Evolutionary conservation across 2,329 filamentous ascomycete genomes (phyloP).

Genomic region (Aspergillus fumigatiaffinis): DNA sequence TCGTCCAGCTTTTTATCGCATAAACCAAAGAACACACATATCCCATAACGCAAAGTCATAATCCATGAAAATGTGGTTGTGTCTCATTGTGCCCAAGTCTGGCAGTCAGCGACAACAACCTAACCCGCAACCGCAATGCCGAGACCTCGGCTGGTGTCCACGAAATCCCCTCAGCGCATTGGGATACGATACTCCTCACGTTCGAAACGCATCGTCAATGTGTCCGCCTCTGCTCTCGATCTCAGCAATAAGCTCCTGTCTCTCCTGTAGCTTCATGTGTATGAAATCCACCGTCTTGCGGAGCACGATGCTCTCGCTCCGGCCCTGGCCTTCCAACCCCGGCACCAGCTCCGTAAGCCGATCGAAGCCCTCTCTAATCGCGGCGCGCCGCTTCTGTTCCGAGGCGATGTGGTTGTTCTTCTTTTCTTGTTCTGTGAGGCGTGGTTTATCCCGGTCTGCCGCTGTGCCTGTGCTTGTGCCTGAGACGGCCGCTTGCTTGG

Average conservation of each 20-base stretch:
- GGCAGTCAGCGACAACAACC: not conserved
- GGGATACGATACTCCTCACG: constrained; percentile 13
- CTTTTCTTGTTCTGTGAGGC: constrained; percentile 66
- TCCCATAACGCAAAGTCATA: not conserved
- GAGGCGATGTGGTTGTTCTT: constrained; percentile 71
- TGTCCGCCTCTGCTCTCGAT: constrained; percentile 58
- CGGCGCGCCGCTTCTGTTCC: constrained; percentile 61
- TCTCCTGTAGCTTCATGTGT: constrained; percentile 55
- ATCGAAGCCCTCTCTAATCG: constrained; percentile 81
- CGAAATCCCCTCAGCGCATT: not conserved
- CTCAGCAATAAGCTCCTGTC: constrained; percentile 54
- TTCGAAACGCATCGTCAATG: constrained; percentile 43
- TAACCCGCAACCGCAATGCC: not conserved
- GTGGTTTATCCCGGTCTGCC: constrained; percentile 51
- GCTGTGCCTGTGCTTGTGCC: constrained; percentile 7
- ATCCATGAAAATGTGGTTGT: not conserved
- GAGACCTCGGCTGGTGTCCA: not conserved
- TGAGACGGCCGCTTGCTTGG: constrained; percentile 20
- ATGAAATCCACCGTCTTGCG: constrained; percentile 66
- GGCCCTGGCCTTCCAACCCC: constrained; percentile 74
- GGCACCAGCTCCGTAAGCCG: constrained; percentile 75
- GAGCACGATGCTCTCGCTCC: constrained; percentile 81
- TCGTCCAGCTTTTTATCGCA: not conserved
- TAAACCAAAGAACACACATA: not conserved
- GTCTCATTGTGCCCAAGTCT: not conserved